Evolutionary conservation across 2,329 filamentous ascomycete species (phyloP), one percentile per base, ranked within the genome.

Genomic region (Raffaelea albimanens): DNA sequence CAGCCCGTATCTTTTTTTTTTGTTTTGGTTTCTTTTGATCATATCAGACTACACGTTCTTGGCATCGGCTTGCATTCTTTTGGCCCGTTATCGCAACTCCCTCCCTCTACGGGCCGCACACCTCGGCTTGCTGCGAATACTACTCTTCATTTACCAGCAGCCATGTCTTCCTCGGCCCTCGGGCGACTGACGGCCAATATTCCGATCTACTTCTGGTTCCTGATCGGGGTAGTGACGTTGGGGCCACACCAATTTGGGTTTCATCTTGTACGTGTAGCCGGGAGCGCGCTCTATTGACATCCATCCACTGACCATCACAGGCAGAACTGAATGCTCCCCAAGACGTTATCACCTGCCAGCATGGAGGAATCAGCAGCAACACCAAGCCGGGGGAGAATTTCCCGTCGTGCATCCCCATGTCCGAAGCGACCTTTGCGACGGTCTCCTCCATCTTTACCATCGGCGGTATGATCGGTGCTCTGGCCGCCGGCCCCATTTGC

Each of bases 291-390:
- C n/a, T n/a, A 47, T 58, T 47, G 16, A 42, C 45, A 19, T 18
- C 21, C 40, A 22, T 18, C 22, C 13, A 2, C 40, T 16, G 18
- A n/a, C 29, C 20, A n/a, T n/a, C 18, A 13, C 31, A 91, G 90
- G 87, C 89, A 57, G 93, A 97, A 64, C 78, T 98, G 53, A 98
- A 98, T 64, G 88, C 91, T 9, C 93, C 93, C 9, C 84, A 96
- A 74, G 84, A 90, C 71, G 87, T 94, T 59, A 85, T 98, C 58
- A 94, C 87, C 49, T 97, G 93, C 69, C 80, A 44, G 41, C 48
- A 45, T 53, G 46, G 57, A n/a, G n/a, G 58, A 62, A 13, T 13
- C 11, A 47, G 55, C 56, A 7, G 25, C 25, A 29, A 29, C 25
- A 7, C 25, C 42, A 57, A 63, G 44, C 53, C 59, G 8, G 54